Evolutionary conservation across 306 rosid species (phyloP), one percentile per base, ranked within the genome.

Genomic region (Dicorynia guianensis): DNA sequence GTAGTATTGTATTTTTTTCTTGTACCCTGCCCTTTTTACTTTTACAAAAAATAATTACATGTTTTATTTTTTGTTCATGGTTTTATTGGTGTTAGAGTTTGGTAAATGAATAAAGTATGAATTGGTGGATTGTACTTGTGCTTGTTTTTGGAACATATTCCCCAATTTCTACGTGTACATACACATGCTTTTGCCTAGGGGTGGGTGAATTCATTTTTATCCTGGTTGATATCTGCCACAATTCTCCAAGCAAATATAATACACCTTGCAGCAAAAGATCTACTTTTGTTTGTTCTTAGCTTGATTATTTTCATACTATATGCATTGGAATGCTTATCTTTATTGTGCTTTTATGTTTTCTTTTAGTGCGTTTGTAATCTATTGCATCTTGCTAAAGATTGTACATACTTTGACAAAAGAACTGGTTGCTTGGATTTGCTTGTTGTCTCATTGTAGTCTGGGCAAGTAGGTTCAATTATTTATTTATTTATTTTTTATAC

Each of bases 1-100:
- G 43, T 67, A 4, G 8, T 56, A 30, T 36, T 25, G 0, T 62
- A 8, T 13, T 20, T 13, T 13, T 71, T 53, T 62, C 44, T 57
- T 79, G 9, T 50, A 11, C 15, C 17, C 4, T 52, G 55, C 14
- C 14, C 30, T 25, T 25, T 25, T 25, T 1, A 25, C 30, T 25
- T 25, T 2, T 25, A 2, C 42, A 34, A 59, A 15, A 5, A 10
- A 48, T 50, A 17, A 43, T 20, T 50, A 42, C 70, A 7, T 49
- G 39, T 66, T 46, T 67, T 17, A 12, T 68, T 75, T 10, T 61
- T 35, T 69, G 4, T 36, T 33, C 20, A 33, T 44, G 39, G 35
- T 81, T 53, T 69, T 75, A 19, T 4, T 75, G 61, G 20, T 43
- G 73, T 61, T 68, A 50, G 25, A 54, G 2, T 30, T 44, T 30